Evolutionary conservation across 2,329 filamentous ascomycete species (phyloP).

Genomic region (Zymoseptoria passerinii): DNA sequence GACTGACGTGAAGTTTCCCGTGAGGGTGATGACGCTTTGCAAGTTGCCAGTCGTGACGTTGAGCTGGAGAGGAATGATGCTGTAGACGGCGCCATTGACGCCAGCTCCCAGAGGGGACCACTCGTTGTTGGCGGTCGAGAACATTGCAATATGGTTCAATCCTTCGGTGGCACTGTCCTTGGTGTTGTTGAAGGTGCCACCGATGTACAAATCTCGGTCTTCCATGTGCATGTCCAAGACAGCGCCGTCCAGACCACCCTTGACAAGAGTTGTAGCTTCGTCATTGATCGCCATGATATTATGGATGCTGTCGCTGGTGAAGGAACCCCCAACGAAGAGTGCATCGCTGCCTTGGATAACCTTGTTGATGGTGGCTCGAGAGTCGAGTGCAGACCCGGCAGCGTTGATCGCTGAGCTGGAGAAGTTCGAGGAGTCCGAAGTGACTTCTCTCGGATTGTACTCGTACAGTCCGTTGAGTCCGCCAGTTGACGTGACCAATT

Average conservation of each 20-base stretch:
- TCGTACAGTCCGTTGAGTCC: conserved; percentile 87
- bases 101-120: conserved; percentile 81
- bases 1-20: conserved; percentile 68
- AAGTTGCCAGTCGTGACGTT: conserved; percentile 63
- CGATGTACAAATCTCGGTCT: conserved; percentile 63
- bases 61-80: conserved; percentile 67
- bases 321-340: conserved; percentile 76
- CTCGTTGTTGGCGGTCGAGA: conserved; percentile 56
- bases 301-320: conserved; percentile 56
- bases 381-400: conserved; percentile 61
- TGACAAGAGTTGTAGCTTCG: conserved; percentile 54
- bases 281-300: conserved; percentile 69
- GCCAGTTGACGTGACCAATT: conserved; percentile 59
- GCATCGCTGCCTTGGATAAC: conserved; percentile 54
- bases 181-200: conserved; percentile 75
- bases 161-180: conserved; percentile 52
- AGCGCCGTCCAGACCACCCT: conserved; percentile 69
- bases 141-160: conserved; percentile 68
- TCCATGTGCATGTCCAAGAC: conserved; percentile 66
- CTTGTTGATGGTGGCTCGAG: conserved; percentile 60
- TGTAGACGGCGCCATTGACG: conserved; percentile 68
- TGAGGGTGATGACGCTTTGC: conserved; percentile 70
- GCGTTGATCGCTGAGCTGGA: conserved; percentile 65
- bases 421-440: conserved; percentile 55
- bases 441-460: conserved; percentile 60